These are phyloP conservation scores for Saccharomyces hybrid DNA, from an alignment of 1,139 yeast species.

Conservation along the genomic window DNA sequence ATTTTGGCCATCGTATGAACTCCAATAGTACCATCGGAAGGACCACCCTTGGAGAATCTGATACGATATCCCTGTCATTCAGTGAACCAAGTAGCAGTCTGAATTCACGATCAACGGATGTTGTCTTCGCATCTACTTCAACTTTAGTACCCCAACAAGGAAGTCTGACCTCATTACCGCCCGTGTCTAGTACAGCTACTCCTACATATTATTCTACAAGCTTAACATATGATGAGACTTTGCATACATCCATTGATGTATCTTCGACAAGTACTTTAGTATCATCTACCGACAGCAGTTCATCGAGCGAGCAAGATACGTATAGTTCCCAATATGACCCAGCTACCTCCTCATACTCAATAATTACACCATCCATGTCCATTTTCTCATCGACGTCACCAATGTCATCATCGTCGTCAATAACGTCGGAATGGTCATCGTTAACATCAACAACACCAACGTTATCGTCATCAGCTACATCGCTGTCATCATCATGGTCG, in stretches of 20 bases:
- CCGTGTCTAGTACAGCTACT: neutral
- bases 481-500: constrained; percentile 2
- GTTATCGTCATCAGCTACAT: neutral
- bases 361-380: neutral
- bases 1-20: neutral
- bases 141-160: neutral
- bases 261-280: neutral
- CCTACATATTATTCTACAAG: neutral
- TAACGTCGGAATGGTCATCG: neutral
- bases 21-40: neutral
- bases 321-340: neutral
- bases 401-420: neutral
- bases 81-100: neutral
- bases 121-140: neutral
- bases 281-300: neutral
- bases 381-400: neutral
- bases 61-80: neutral
- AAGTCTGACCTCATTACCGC: neutral
- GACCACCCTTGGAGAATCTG: neutral
- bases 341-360: neutral
- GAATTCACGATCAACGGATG: neutral
- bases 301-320: neutral
- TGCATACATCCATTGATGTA: neutral
- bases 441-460: neutral
- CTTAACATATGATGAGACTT: neutral